Conservation (phyloP, 2,329 filamentous ascomycete genomes). For the Penicillium sp. region DNA sequence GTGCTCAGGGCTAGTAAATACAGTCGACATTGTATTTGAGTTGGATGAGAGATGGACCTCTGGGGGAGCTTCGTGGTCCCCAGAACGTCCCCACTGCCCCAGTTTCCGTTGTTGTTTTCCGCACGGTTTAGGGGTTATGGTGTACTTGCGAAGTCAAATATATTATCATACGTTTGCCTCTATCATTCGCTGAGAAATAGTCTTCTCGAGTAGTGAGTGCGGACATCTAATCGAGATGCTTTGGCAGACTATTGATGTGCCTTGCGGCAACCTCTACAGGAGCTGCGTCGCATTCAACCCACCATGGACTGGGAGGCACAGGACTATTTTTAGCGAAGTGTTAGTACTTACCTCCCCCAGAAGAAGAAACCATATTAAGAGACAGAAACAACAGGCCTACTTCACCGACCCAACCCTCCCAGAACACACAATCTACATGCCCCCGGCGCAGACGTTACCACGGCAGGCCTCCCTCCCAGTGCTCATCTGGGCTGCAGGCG, state of each 20-base stretch:
- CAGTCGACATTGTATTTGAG: background rate
- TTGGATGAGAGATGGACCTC: background rate
- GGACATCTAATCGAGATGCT: background rate
- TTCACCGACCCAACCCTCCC: background rate
- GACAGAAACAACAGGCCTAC: background rate
- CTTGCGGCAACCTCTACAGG: background rate
- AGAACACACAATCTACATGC: background rate
- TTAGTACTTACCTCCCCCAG: background rate
- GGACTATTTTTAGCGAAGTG: background rate
- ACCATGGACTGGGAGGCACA: background rate
- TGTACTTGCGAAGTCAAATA: no score
- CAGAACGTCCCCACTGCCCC: background rate
- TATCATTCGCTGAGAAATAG: no score
- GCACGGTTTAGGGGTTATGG: background rate
- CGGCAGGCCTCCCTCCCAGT: background rate
- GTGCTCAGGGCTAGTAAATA: background rate
- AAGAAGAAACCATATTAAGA: background rate
- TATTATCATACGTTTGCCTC: no score
- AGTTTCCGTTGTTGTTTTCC: background rate
- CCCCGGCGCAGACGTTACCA: background rate
- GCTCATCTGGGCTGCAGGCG: background rate
- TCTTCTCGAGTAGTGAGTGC: no score
- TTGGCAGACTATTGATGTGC: background rate
- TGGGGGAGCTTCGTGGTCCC: background rate
- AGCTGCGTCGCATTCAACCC: background rate